Conservation (phyloP, 2,329 filamentous ascomycete species). For the Fusarium dlaminii region DNA sequence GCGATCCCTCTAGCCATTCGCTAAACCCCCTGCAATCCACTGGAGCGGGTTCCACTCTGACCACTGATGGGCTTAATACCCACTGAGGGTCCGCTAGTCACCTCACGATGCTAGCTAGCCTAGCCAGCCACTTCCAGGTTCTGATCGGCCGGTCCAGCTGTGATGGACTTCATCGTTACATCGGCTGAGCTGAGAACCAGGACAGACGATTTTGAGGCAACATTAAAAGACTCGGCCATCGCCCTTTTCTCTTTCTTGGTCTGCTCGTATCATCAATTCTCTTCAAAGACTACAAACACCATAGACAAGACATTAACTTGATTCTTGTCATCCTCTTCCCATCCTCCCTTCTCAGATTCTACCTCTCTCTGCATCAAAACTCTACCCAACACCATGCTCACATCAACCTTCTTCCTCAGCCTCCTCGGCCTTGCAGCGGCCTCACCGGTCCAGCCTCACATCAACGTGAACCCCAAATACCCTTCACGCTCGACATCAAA, state of each 20-base stretch:
- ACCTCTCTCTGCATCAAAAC: neutral
- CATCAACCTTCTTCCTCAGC: conserved; percentile 37
- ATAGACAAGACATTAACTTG: neutral
- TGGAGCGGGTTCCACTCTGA: neutral
- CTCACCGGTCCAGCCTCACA: conserved; percentile 31
- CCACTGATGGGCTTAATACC: conserved; percentile 11
- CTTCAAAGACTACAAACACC: neutral
- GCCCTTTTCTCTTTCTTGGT: conserved; percentile 19
- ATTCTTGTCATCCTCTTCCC: neutral
- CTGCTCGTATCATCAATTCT: conserved; percentile 2
- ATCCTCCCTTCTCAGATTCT: neutral
- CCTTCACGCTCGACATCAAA: conserved; percentile 32
- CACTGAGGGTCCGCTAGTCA: conserved; percentile 19
- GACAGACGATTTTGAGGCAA: conserved; percentile 12
- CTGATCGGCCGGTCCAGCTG: conserved; percentile 10
- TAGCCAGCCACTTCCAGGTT: conserved; percentile 15
- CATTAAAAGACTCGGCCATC: conserved; percentile 20
- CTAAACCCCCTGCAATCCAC: conserved; percentile 20
- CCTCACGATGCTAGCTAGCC: conserved; percentile 16
- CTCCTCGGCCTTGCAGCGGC: conserved; percentile 41
- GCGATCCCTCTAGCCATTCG: conserved; percentile 31
- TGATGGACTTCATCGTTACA: conserved; percentile 27
- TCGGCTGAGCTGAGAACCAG: conserved; percentile 15
- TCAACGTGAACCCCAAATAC: conserved; percentile 22
- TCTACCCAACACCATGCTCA: conserved; percentile 32